These are phyloP conservation scores for Lithospermum erythrorhizon DNA, from an alignment of 257 asterid genomes.

Conservation along the genomic window DNA sequence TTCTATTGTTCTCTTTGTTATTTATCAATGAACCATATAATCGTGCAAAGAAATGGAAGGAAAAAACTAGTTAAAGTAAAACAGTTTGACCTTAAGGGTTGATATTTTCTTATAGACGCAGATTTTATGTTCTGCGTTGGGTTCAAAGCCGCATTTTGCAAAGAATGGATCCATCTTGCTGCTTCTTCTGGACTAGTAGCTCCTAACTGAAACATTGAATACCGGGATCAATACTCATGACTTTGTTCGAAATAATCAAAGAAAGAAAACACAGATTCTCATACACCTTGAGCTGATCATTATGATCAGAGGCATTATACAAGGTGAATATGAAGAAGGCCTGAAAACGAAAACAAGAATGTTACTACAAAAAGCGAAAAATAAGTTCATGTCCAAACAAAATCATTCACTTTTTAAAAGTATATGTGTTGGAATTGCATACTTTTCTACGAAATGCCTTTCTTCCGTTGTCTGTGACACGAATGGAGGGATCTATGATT, in stretches of 20 bases:
- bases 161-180: constrained; percentile 60
- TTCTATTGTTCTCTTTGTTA: too few relatives aligned
- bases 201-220: constrained; percentile 45
- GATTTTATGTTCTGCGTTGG: constrained; percentile 30
- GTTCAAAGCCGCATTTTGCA: constrained; percentile 50
- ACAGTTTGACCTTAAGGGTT: constrained; percentile 55
- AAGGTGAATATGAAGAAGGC: constrained; percentile 36
- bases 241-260: neutral
- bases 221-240: neutral
- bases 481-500: constrained; percentile 83
- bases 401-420: neutral
- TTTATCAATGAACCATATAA: neutral
- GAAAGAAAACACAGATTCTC: neutral
- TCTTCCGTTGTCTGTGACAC: constrained; percentile 86
- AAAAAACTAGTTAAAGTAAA: neutral
- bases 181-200: constrained; percentile 84
- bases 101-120: constrained; percentile 55
- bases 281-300: constrained; percentile 81
- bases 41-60: neutral
- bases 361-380: neutral
- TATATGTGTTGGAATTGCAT: neutral
- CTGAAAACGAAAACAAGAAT: constrained; percentile 25
- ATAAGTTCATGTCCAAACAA: neutral
- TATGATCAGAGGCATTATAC: constrained; percentile 67
- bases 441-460: constrained; percentile 47